These are phyloP conservation scores for Eremothecium gossypii DNA, from an alignment of 1,139 yeast species.

Conservation along the genomic window DNA sequence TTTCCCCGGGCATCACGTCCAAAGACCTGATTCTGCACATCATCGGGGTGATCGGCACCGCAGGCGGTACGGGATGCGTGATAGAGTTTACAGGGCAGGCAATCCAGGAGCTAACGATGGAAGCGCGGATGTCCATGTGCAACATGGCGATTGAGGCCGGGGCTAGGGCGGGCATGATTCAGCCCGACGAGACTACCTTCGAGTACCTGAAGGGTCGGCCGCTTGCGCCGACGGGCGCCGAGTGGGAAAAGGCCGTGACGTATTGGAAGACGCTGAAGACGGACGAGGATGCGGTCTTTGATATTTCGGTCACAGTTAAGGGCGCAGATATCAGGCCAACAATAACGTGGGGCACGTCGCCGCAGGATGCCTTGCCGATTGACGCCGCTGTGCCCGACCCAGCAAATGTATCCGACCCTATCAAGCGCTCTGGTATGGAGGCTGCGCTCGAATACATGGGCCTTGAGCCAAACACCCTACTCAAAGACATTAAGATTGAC, in stretches of 20 bases:
- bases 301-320: constrained; percentile 68
- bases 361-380: constrained; percentile 96
- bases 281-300: constrained; percentile 85
- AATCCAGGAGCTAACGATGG: constrained; percentile 81
- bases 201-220: constrained; percentile 89
- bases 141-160: constrained; percentile 98
- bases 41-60: constrained; percentile 95
- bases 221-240: constrained; percentile 82
- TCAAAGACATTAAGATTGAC: constrained; percentile 65
- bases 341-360: constrained; percentile 98
- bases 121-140: constrained; percentile 99
- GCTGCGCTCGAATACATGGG: constrained; percentile 93
- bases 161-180: constrained; percentile 99
- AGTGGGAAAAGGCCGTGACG: constrained; percentile 87
- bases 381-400: constrained; percentile 90
- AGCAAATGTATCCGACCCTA: constrained; percentile 57
- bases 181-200: constrained; percentile 84
- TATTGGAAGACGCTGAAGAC: constrained; percentile 87
- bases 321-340: constrained; percentile 89
- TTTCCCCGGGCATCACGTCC: constrained; percentile 82
- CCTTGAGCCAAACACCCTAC: constrained; percentile 70
- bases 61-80: constrained; percentile 97
- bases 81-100: constrained; percentile 97
- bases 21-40: constrained; percentile 91
- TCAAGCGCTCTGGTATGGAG: constrained; percentile 73